phyloP scores from a whole-genome alignment of 495 filamentous ascomycete genomes.

The Penicillium bovifimosum region DNA sequence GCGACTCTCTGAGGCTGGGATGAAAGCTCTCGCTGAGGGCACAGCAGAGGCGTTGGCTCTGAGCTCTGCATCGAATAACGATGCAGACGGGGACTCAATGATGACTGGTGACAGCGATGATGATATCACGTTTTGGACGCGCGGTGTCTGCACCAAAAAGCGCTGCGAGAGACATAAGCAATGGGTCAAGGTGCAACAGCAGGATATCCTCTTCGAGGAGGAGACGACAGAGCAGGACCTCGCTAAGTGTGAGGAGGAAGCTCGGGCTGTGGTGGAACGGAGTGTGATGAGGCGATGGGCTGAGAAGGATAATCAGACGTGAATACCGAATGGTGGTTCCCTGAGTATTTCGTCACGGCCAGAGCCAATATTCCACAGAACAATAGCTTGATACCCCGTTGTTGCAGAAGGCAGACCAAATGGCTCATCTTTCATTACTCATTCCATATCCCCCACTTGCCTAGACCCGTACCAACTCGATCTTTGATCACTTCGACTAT shows the following conservation, averaged over 20 bases:
- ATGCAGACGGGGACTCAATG: constrained; percentile 34
- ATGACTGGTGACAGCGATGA: constrained; percentile 31
- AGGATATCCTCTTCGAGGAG: constrained; percentile 46
- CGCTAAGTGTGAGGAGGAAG: constrained; percentile 40
- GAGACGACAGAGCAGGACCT: constrained; percentile 37
- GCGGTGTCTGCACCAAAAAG: constrained; percentile 49
- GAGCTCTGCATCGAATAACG: constrained; percentile 24
- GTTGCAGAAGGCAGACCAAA: constrained; percentile 13
- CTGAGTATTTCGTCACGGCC: not conserved
- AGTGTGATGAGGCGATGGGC: constrained; percentile 45
- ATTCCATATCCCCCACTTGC: constrained; percentile 38
- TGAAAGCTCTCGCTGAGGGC: constrained; percentile 38
- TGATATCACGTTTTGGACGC: constrained; percentile 29
- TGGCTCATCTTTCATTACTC: constrained; percentile 5
- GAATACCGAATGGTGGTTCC: constrained; percentile 7
- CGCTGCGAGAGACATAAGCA: constrained; percentile 49
- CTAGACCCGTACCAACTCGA: constrained; percentile 29
- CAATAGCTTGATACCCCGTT: constrained; percentile 32
- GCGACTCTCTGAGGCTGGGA: constrained; percentile 38
- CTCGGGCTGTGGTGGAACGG: constrained; percentile 41
- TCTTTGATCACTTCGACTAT: constrained; percentile 44
- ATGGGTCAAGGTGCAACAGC: constrained; percentile 49
- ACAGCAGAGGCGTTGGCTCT: constrained; percentile 34
- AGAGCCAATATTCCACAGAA: not conserved
- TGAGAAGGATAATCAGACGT: constrained; percentile 26